These are phyloP conservation scores for Mycena olivaceomarginata DNA, from an alignment of 768 basidiomycete genomes.

Conservation along the genomic window DNA sequence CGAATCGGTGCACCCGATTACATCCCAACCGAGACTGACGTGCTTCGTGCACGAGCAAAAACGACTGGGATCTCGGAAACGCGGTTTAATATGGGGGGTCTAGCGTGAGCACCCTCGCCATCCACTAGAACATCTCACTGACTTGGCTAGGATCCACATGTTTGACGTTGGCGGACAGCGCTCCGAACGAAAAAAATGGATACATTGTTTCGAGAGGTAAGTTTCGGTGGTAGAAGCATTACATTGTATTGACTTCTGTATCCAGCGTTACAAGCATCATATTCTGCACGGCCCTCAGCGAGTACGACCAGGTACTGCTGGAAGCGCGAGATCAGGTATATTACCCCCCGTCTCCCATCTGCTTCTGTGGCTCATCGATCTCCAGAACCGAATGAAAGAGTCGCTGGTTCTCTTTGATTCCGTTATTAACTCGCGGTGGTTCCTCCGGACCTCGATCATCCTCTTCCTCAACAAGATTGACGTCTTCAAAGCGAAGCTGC, in stretches of 20 bases:
- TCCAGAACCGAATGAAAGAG: constrained; percentile 94
- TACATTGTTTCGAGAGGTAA: constrained; percentile 75
- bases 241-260: constrained; percentile 34
- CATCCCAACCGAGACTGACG: constrained; percentile 90
- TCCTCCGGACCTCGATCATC: constrained; percentile 93
- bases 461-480: constrained; percentile 97
- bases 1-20: constrained; percentile 91
- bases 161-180: constrained; percentile 89
- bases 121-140: constrained; percentile 2
- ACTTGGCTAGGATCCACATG: constrained; percentile 73
- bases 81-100: constrained; percentile 81
- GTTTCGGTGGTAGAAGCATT: background rate
- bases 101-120: constrained; percentile 65
- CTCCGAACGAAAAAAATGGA: constrained; percentile 90
- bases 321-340: constrained; percentile 72
- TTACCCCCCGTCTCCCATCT: background rate
- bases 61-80: constrained; percentile 95
- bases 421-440: constrained; percentile 96
- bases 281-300: constrained; percentile 78
- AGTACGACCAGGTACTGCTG: constrained; percentile 76
- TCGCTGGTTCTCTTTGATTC: constrained; percentile 93
- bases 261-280: constrained; percentile 74
- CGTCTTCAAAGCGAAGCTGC: constrained; percentile 92
- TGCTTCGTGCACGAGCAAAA: constrained; percentile 92
- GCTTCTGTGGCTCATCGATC: constrained; percentile 57